phyloP scores from a whole-genome alignment of 495 filamentous ascomycete species.

The Cryomyces antarcticus region DNA sequence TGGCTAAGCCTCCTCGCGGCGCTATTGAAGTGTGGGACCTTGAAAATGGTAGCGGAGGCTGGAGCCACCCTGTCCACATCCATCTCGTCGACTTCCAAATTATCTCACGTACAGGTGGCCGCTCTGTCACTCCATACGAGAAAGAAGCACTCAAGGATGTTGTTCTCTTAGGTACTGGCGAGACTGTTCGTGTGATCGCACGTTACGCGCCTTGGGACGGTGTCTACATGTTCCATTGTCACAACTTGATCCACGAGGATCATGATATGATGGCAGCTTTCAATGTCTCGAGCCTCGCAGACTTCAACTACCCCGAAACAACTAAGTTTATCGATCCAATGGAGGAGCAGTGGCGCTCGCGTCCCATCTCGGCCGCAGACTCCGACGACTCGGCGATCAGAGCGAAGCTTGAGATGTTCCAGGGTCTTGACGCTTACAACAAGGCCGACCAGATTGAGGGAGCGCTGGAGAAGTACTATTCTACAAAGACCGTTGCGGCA shows the following conservation, averaged over 20 bases:
- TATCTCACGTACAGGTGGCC: slow-evolving; percentile 19
- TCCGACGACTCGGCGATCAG: not conserved
- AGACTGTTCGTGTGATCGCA: slow-evolving; percentile 27
- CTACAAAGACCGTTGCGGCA: no score
- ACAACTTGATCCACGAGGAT: slow-evolving; percentile 35
- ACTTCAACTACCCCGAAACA: slow-evolving; percentile 22
- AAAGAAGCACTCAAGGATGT: slow-evolving; percentile 27
- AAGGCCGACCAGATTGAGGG: not conserved
- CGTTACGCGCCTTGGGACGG: slow-evolving; percentile 32
- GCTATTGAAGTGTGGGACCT: slow-evolving; percentile 28
- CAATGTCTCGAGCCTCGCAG: slow-evolving; percentile 26
- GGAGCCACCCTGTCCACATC: slow-evolving; percentile 33
- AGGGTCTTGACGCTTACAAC: not conserved
- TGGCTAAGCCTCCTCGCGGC: slow-evolving; percentile 25
- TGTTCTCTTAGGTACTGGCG: slow-evolving; percentile 23
- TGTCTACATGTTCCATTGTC: slow-evolving; percentile 33
- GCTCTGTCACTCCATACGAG: slow-evolving; percentile 25
- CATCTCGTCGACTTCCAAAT: slow-evolving; percentile 36
- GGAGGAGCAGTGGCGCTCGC: not conserved
- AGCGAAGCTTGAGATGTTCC: not conserved
- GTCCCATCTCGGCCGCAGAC: not conserved
- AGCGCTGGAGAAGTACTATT: not conserved
- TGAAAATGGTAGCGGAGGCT: slow-evolving; percentile 23
- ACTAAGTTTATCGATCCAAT: not conserved
- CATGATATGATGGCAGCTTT: slow-evolving; percentile 40